A percentile compares a stretch with the other conserved stretches of the same genome.
Conservation (phyloP, 1,284 basidiomycete genomes). For the Cutaneotrichosporon dermatis region DNA sequence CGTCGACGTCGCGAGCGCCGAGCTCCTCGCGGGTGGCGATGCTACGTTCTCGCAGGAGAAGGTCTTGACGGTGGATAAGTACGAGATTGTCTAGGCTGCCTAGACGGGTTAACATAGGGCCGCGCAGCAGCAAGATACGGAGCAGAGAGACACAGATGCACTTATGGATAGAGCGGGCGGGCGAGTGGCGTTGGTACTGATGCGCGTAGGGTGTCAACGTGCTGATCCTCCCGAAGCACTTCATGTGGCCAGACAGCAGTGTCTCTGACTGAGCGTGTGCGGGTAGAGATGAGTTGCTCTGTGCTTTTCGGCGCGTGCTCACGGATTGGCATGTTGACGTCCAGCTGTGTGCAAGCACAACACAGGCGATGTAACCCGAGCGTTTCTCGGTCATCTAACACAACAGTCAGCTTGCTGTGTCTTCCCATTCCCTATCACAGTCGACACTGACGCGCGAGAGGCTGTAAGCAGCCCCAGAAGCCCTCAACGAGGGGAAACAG, state of each 20-base stretch:
- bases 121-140: neutral
- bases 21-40: slow-evolving; percentile 58
- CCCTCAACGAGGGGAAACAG: too few species aligned
- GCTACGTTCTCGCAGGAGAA: slow-evolving; percentile 74
- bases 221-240: neutral
- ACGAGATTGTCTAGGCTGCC: slow-evolving; percentile 48
- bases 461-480: too few species aligned
- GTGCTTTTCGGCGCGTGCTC: too few species aligned
- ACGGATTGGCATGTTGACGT: too few species aligned
- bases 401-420: too few species aligned
- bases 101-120: neutral
- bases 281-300: too few species aligned
- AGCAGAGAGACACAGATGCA: neutral
- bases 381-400: too few species aligned
- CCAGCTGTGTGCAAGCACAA: too few species aligned
- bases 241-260: neutral
- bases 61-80: slow-evolving; percentile 67
- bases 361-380: too few species aligned
- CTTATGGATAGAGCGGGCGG: neutral
- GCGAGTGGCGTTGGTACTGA: neutral
- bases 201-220: neutral
- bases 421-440: too few species aligned
- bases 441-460: too few species aligned
- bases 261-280: too few species aligned
- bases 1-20: slow-evolving; percentile 58